A percentile compares a stretch with the other conserved stretches of the same genome.
phyloP scores from a whole-genome alignment of 2,329 filamentous ascomycete genomes.

The Aspergillus ruber region DNA sequence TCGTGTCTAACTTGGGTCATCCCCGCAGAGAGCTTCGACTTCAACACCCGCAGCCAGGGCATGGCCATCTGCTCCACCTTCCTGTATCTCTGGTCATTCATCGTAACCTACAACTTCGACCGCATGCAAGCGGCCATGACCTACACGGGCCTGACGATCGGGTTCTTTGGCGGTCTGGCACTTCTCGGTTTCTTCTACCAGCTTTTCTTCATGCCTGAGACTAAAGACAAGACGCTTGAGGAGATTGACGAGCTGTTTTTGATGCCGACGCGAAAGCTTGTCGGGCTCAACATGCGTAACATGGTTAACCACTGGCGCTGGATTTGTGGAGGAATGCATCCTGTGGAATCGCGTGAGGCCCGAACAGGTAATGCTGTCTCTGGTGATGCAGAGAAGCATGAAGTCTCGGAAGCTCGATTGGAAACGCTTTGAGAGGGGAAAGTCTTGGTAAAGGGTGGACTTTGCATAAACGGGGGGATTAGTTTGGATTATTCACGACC shows the following conservation, averaged over 20 bases:
- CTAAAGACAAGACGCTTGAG: slow-evolving; percentile 63
- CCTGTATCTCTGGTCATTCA: slow-evolving; percentile 64
- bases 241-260: slow-evolving; percentile 65
- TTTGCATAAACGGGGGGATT: no score
- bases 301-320: slow-evolving; percentile 23
- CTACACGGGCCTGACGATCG: slow-evolving; percentile 58
- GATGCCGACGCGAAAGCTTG: slow-evolving; percentile 56
- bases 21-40: slow-evolving; percentile 65
- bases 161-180: slow-evolving; percentile 69
- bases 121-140: slow-evolving; percentile 64
- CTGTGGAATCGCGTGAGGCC: slow-evolving; percentile 24
- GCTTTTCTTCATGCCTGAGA: slow-evolving; percentile 69
- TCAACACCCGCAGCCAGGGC: slow-evolving; percentile 65
- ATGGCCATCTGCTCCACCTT: slow-evolving; percentile 65
- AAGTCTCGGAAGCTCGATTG: no score
- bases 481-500: no score
- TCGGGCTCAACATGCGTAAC: slow-evolving; percentile 51
- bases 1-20: slow-evolving; percentile 61
- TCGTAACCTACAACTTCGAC: slow-evolving; percentile 70
- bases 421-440: no score
- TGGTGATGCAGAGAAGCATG: background rate
- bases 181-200: slow-evolving; percentile 66
- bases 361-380: slow-evolving; percentile 18
- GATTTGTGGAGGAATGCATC: slow-evolving; percentile 4
- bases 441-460: no score